Evolutionary conservation across 768 basidiomycete genomes (phyloP), one percentile per base, ranked within the genome.

Genomic region (Mycena belliarum): DNA sequence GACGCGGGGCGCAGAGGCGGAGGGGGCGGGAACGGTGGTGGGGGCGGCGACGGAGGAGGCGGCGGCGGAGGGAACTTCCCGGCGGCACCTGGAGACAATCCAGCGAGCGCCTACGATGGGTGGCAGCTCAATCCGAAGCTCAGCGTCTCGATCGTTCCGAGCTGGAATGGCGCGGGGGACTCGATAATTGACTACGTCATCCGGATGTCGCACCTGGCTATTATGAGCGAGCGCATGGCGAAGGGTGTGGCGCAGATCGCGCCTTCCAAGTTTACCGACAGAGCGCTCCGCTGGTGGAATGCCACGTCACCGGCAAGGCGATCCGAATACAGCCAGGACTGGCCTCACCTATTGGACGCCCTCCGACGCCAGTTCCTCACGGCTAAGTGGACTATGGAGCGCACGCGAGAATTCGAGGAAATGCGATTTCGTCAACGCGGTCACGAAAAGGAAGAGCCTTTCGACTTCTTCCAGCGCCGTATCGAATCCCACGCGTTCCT

Each of bases 91-190:
- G 12, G 6, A 12, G 6, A 6, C 29, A 6, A 32, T 32, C 29
- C 6, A 12, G 29, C 6, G 7, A 12, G 29, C 29, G n/a, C n/a
- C n/a, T n/a, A 32, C 29, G 29, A 14, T 32, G 29, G 14, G 29
- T 60, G 59, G 59, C 60, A 61, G 41, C n/a, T 62, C 16, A 62
- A 62, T 18, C 52, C 10, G 6, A 62, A 62, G 29, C 32, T 62
- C 0, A 52, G 55, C n/a, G 6, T 25, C 0, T 48, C 33, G 14
- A 14, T 52, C 1, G n/a, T 62, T 9, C 61, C 61, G 0, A 5
- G 4, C 1, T 62, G 61, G 61, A 50, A 62, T 35, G 55, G 61
- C 10, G 0, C 29, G n/a, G 56, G 41, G 4, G 23, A 45, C 16
- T 25, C 61, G 0, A n/a, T 55, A n/a, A 58, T 62, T 12, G 18